Conservation (phyloP, 1,284 basidiomycete genomes). For the Ganoderma sinense region DNA sequence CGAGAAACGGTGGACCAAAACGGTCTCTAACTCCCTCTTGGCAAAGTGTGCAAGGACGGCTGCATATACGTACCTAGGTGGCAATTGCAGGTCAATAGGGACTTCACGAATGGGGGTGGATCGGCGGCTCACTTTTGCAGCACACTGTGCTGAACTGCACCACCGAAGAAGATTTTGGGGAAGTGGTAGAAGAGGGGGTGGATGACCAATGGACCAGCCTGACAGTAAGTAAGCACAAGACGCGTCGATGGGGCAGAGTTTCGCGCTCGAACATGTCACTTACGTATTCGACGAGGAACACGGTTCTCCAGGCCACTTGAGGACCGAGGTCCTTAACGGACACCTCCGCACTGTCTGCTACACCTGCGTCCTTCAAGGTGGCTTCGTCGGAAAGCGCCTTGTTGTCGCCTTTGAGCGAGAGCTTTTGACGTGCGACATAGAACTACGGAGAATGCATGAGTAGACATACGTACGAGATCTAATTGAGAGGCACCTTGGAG, state of each 20-base stretch:
- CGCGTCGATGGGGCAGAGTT: constrained; percentile 10
- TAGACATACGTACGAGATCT: not conserved
- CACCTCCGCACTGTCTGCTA: constrained; percentile 67
- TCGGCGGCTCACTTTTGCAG: constrained; percentile 72
- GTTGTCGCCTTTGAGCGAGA: constrained; percentile 68
- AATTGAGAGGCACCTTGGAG: constrained; percentile 56
- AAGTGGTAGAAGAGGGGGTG: constrained; percentile 89
- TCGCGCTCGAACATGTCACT: constrained; percentile 40
- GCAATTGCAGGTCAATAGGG: not conserved
- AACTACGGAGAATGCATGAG: constrained; percentile 56
- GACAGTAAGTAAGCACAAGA: not conserved
- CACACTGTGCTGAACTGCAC: constrained; percentile 72
- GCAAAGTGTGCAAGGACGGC: constrained; percentile 89
- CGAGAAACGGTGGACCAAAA: constrained; percentile 96
- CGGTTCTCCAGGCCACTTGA: constrained; percentile 87
- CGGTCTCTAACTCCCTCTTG: constrained; percentile 94
- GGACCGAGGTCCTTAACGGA: constrained; percentile 89
- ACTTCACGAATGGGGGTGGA: not conserved
- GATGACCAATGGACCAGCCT: constrained; percentile 91
- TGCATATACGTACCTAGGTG: constrained; percentile 73
- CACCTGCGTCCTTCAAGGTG: constrained; percentile 62
- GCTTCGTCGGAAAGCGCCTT: constrained; percentile 71
- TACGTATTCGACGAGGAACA: constrained; percentile 93
- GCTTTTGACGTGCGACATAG: constrained; percentile 73
- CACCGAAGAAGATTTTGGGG: constrained; percentile 73